These are phyloP conservation scores for Prinsepia uniflora DNA, from an alignment of 306 rosid species.

Conservation along the genomic window DNA sequence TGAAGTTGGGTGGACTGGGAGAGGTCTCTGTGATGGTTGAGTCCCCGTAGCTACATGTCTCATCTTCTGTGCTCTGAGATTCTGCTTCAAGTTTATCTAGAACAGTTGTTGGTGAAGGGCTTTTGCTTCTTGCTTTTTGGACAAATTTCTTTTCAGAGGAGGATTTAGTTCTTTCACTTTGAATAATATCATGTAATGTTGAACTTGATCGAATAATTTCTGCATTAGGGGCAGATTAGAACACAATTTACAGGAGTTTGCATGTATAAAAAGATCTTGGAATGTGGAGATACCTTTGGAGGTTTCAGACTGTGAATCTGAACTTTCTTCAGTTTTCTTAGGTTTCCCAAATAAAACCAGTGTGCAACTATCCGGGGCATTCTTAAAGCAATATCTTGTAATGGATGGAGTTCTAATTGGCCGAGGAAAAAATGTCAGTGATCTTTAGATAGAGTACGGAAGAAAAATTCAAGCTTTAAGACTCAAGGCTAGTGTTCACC, in stretches of 20 bases:
- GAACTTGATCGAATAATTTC: slow-evolving; percentile 34
- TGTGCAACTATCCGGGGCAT: slow-evolving; percentile 56
- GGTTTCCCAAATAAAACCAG: slow-evolving; percentile 50
- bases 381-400: slow-evolving; percentile 60
- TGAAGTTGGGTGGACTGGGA: slow-evolving; percentile 23
- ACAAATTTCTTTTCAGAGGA: slow-evolving; percentile 28
- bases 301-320: slow-evolving; percentile 28
- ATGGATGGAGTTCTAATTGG: slow-evolving; percentile 38
- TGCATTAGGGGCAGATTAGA: slow-evolving; percentile 19
- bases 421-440: slow-evolving; percentile 3
- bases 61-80: slow-evolving; percentile 75
- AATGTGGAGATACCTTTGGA: slow-evolving; percentile 48
- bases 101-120: slow-evolving; percentile 52
- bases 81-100: slow-evolving; percentile 48
- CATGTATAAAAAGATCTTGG: slow-evolving; percentile 1
- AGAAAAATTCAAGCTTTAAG: background rate
- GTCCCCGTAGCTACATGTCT: slow-evolving; percentile 52
- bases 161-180: slow-evolving; percentile 30
- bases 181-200: slow-evolving; percentile 22
- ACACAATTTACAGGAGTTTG: background rate
- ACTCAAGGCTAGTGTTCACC: slow-evolving; percentile 29
- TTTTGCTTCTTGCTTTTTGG: slow-evolving; percentile 31
- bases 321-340: slow-evolving; percentile 26
- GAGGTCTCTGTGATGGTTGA: slow-evolving; percentile 53
- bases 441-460: slow-evolving; percentile 1